Base-by-base conservation (phyloP, 202 grass and related monocot species). In the Saccharum hybrid region DNA sequence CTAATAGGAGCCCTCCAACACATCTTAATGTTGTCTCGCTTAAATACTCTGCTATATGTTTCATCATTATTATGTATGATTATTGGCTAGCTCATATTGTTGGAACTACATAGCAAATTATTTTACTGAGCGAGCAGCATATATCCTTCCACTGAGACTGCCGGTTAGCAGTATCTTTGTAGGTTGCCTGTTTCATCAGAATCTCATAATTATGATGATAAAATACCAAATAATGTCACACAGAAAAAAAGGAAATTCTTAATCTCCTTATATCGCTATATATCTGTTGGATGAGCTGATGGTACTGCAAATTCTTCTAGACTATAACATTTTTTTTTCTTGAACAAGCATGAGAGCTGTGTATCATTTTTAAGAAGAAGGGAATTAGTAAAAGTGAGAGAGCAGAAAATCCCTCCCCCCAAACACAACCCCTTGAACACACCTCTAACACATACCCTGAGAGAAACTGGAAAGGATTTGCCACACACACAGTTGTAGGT, bases 91-190 rank as follows among this genome's bases (percentile, higher is more conserved):
- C 41, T 71, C 65, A 23, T 77, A 41, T 62, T 36, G 61, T 40
- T 51, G 9, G 63, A 72, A 62, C 18, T 39, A 61, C 56, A 63
- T 41, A 56, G 39, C 33, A 13, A 57, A 26, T 83, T 74, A 31
- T 79, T 62, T 28, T 79, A 22, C 10, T 52, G 13, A 22, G 10
- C 30, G 33, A 11, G 16, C 16, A 76, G 6, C 41, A 69, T 79
- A 83, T 72, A 51, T 80, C 22, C 31, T 72, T 68, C 14, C 65
- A 72, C 81, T 75, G 26, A 74, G 6, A 51, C 45, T 74, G 28
- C 9, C n/a, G 19, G 16, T 52, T 39, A 79, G 49, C 48, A 74
- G 62, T 61, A 26, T 81, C 45, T 84, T 64, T 46, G 21, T 69
- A 14, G 5, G 39, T 49, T 77, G 9, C 59, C 56, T 84, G 19